Conservation (phyloP, 2,329 filamentous ascomycete species). For the Fusarium hainanense region DNA sequence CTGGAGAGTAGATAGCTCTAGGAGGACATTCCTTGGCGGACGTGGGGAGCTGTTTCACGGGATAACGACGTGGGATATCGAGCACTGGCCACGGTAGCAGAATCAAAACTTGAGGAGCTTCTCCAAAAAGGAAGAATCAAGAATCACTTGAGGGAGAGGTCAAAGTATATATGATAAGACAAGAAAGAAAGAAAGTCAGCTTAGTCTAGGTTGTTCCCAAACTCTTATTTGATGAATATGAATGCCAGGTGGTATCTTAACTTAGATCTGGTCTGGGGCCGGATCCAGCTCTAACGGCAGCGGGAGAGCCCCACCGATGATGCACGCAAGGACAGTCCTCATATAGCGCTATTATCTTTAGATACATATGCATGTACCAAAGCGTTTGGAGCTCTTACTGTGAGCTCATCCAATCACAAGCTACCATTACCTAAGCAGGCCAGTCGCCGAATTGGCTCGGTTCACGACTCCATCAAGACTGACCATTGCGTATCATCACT, state of each 20-base stretch:
- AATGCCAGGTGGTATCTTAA: constrained; percentile 39
- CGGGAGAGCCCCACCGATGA: constrained; percentile 31
- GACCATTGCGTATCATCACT: constrained; percentile 32
- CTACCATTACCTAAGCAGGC: constrained; percentile 41
- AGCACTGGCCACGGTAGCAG: not conserved
- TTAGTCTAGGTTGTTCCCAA: constrained; percentile 20
- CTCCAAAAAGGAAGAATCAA: not conserved
- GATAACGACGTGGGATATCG: not conserved
- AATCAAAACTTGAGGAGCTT: not conserved
- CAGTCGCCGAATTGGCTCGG: constrained; percentile 35
- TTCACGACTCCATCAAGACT: constrained; percentile 35
- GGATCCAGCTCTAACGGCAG: constrained; percentile 10
- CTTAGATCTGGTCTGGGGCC: constrained; percentile 1
- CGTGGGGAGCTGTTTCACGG: constrained; percentile 16
- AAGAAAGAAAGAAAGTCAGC: not conserved
- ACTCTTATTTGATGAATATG: constrained; percentile 14
- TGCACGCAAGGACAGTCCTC: not conserved
- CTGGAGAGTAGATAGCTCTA: constrained; percentile 3
- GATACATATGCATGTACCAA: not conserved
- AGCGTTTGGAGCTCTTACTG: not conserved
- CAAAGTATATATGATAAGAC: not conserved
- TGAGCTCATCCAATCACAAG: constrained; percentile 26
- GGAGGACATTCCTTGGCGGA: constrained; percentile 13
- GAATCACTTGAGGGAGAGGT: not conserved
- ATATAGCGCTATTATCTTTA: not conserved